Percentiles rank a stretch among this genome's conserved stretches.
These are phyloP conservation scores for Pueraria montana DNA, from an alignment of 306 rosid species.

Conservation along the genomic window DNA sequence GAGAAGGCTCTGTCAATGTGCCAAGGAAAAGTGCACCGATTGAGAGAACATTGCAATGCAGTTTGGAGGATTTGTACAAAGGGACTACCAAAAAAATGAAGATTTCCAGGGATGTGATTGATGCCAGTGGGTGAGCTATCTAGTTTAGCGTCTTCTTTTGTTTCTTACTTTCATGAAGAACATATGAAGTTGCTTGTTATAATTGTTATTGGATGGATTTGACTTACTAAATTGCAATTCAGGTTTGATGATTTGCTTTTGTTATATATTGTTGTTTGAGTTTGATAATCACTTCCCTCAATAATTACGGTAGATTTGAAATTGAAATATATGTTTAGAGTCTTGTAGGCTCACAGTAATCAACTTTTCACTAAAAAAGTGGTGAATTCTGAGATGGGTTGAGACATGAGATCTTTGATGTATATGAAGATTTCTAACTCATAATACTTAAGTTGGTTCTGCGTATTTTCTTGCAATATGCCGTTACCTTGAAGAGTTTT, in stretches of 20 bases:
- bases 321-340: neutral
- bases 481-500: neutral
- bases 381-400: constrained; percentile 16
- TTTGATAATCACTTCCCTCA: neutral
- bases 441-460: constrained; percentile 9
- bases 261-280: neutral
- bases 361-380: neutral
- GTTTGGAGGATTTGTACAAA: constrained; percentile 86
- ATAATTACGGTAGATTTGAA: constrained; percentile 8
- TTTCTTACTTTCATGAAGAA: constrained; percentile 5
- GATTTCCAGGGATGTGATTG: constrained; percentile 88
- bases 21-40: constrained; percentile 75
- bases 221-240: neutral
- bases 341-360: neutral
- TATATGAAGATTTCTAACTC: neutral
- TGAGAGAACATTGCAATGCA: constrained; percentile 74
- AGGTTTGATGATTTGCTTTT: neutral
- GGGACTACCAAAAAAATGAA: constrained; percentile 97
- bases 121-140: constrained; percentile 79
- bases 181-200: constrained; percentile 5
- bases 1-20: constrained; percentile 61
- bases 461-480: neutral
- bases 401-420: constrained; percentile 26
- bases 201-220: constrained; percentile 21
- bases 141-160: constrained; percentile 14